Evolutionary conservation across 2,329 filamentous ascomycete species (phyloP), one percentile per base, ranked within the genome.

Genomic region (Pseudopyrenochaeta lycopersici): DNA sequence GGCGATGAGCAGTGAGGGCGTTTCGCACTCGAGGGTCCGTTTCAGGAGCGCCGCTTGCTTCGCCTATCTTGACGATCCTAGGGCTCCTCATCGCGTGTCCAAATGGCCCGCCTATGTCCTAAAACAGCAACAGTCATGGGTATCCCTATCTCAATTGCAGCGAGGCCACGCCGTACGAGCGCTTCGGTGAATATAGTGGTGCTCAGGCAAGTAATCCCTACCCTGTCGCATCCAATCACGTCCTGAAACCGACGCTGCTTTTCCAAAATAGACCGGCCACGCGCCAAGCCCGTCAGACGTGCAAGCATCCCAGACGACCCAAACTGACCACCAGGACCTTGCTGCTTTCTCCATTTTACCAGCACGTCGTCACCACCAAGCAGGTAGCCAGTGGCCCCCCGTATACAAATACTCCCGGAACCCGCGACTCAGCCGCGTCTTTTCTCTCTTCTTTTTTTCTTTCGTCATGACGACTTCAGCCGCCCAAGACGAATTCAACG

Each of bases 401-500:
- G 39, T 49, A 21, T 67, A 70, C 62, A 66, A 68, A 72, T 70
- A 73, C 54, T 40, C 7, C 35, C 33, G 29, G 27, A 49, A 54
- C 44, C 39, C 51, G 49, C 57, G 42, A 40, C 51, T 35, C 54
- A 45, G 52, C 35, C 23, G 23, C 9, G 23, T 9, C 23, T 27
- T 9, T 27, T 27, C 9, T 27, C 23, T 9, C 38, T 36, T 39
- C 39, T 52, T 49, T 60, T 50, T 48, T 58, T 46, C 56, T 65
- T 59, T 57, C 69, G 70, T 41, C 40, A 82, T 81, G 79, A 77
- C 78, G 49, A 67, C 69, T 40, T 59, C 66, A 44, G 71, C 78
- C 43, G 80, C 81, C 50, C 79, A 82, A 66, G 76, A 81, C 61
- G 81, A 84, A 75, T 82, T 81, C 75, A 76, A 82, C 72, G 76